A percentile compares a stretch with the other conserved stretches of the same genome.
Evolutionary conservation across 2,329 filamentous ascomycete species (phyloP).

Genomic region (Onygena corvina): DNA sequence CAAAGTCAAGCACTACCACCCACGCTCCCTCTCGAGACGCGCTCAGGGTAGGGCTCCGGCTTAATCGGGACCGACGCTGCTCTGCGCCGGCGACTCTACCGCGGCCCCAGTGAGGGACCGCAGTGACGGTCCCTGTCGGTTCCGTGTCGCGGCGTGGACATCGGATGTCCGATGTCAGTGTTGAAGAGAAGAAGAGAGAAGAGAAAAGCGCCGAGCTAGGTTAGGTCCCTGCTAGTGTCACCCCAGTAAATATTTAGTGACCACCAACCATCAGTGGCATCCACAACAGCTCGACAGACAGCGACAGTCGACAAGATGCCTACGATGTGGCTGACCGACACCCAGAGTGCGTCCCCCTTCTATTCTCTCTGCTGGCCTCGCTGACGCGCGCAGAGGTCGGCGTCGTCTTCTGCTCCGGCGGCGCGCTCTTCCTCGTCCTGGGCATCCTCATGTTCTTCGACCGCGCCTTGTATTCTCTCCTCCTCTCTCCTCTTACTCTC

Average conservation of each 20-base stretch:
- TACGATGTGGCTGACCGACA: conserved; percentile 91
- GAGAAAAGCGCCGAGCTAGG: neutral
- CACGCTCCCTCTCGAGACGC: conserved; percentile 67
- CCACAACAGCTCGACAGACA: neutral
- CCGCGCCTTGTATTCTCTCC: conserved; percentile 61
- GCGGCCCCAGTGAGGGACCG: too few species aligned
- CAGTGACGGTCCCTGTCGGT: too few species aligned
- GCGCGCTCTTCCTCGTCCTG: conserved; percentile 90
- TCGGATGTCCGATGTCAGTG: too few species aligned
- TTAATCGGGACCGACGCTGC: conserved; percentile 99
- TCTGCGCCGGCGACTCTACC: too few species aligned
- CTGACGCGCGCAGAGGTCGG: conserved; percentile 97
- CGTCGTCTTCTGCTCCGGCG: conserved; percentile 93
- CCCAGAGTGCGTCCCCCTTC: conserved; percentile 73
- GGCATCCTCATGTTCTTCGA: conserved; percentile 97
- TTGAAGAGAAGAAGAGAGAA: neutral
- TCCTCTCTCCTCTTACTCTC: conserved; percentile 3
- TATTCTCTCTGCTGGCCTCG: too few species aligned
- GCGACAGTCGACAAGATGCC: conserved; percentile 46
- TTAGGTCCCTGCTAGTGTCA: too few species aligned
- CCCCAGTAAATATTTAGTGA: too few species aligned
- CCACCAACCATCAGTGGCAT: too few species aligned
- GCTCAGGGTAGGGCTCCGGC: conserved; percentile 91
- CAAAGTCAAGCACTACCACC: conserved; percentile 96
- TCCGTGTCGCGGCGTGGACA: too few species aligned